These are phyloP conservation scores for Bryum argenteum DNA, from an alignment of 225 moss, liverwort and hornwort genomes.

Conservation along the genomic window DNA sequence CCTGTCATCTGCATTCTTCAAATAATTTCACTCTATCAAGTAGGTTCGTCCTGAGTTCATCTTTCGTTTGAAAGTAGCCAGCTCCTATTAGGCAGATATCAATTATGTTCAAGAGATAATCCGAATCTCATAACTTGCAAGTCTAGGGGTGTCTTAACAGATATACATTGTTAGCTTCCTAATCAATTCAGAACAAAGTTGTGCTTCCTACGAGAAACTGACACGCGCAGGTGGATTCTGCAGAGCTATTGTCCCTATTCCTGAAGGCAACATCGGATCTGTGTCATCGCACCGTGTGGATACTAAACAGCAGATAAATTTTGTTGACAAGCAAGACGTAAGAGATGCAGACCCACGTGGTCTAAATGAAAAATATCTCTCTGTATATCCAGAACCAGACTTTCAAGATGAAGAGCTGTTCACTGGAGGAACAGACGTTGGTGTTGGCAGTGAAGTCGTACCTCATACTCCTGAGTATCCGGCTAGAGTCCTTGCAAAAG, in stretches of 20 bases:
- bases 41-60: neutral
- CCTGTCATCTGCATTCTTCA: neutral
- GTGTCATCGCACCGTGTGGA: slow-evolving; percentile 29
- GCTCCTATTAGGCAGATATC: neutral
- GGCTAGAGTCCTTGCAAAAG: slow-evolving; percentile 60
- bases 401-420: slow-evolving; percentile 27
- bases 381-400: slow-evolving; percentile 18
- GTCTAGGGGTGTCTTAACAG: neutral
- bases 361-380: slow-evolving; percentile 19
- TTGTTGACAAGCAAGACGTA: slow-evolving; percentile 15
- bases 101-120: neutral
- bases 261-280: slow-evolving; percentile 28
- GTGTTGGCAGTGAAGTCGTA: slow-evolving; percentile 41
- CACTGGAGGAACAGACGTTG: slow-evolving; percentile 25
- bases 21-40: neutral
- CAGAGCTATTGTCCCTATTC: slow-evolving; percentile 52
- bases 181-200: slow-evolving; percentile 9
- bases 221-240: slow-evolving; percentile 29
- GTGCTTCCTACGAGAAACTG: slow-evolving; percentile 17
- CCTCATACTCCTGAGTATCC: slow-evolving; percentile 39
- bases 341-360: slow-evolving; percentile 7
- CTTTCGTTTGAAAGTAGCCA: neutral
- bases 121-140: neutral
- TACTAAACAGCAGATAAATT: slow-evolving; percentile 24
- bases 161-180: slow-evolving; percentile 5